These are phyloP conservation scores for Amanita polypyramis DNA, from an alignment of 768 basidiomycete species.

Conservation along the genomic window DNA sequence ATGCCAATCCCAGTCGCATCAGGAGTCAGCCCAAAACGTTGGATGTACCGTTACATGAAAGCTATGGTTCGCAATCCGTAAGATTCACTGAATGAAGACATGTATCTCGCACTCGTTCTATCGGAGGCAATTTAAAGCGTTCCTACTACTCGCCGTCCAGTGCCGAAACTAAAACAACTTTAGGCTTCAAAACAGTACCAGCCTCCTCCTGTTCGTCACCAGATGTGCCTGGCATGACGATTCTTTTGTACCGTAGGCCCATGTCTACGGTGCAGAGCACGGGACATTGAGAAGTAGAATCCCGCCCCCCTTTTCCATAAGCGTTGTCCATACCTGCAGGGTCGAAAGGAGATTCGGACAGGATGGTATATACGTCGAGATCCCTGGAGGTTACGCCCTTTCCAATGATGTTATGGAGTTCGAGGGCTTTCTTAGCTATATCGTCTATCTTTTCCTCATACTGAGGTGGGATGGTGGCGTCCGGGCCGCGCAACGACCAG, in stretches of 20 bases:
- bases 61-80: conserved; percentile 4
- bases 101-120: background rate
- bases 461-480: background rate
- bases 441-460: background rate
- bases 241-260: conserved; percentile 27
- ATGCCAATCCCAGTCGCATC: background rate
- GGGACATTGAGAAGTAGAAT: conserved; percentile 10
- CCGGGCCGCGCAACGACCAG: background rate
- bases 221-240: conserved; percentile 26
- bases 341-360: conserved; percentile 31
- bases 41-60: conserved; percentile 5
- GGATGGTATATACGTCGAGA: conserved; percentile 37
- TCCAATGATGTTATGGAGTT: conserved; percentile 44
- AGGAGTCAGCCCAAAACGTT: conserved; percentile 3
- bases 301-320: conserved; percentile 10
- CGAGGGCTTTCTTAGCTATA: conserved; percentile 5
- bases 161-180: conserved; percentile 29
- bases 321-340: conserved; percentile 34
- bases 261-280: conserved; percentile 52
- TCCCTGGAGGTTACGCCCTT: conserved; percentile 49
- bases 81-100: background rate
- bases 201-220: conserved; percentile 28
- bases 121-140: background rate
- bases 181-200: conserved; percentile 37
- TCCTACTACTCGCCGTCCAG: background rate